Conservation (phyloP, 768 basidiomycete species). For the Pisolithus orientalis region DNA sequence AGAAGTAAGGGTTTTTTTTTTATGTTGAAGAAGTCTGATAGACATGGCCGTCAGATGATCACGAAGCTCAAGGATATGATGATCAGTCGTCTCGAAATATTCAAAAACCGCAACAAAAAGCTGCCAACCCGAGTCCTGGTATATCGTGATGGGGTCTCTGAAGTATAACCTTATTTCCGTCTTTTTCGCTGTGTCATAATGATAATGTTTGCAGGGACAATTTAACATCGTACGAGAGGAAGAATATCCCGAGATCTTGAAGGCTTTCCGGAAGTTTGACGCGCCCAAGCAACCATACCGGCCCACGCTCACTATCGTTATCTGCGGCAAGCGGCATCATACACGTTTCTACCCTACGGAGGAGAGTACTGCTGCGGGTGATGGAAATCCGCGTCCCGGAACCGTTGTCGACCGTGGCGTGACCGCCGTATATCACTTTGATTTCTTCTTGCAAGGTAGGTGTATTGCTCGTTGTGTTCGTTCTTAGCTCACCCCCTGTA, state of each 20-base stretch:
- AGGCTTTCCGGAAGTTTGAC: conserved; percentile 36
- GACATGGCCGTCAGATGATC: conserved; percentile 34
- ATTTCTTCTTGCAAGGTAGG: conserved; percentile 50
- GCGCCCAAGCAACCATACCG: conserved; percentile 32
- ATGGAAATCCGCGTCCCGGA: conserved; percentile 47
- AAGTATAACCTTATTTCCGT: conserved; percentile 35
- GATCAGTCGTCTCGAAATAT: conserved; percentile 38
- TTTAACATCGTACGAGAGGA: conserved; percentile 38
- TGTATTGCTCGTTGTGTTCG: background rate
- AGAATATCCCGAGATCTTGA: conserved; percentile 38
- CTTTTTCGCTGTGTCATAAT: conserved; percentile 7
- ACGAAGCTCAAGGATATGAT: conserved; percentile 45
- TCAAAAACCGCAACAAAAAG: conserved; percentile 25
- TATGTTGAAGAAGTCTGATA: background rate
- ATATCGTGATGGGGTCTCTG: conserved; percentile 75
- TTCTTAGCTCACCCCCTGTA: background rate
- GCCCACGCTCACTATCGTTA: conserved; percentile 45
- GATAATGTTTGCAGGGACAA: conserved; percentile 35
- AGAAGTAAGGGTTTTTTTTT: conserved; percentile 43
- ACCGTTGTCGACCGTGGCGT: conserved; percentile 52
- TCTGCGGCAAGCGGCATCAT: conserved; percentile 55
- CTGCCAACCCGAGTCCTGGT: conserved; percentile 45
- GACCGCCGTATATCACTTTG: conserved; percentile 48
- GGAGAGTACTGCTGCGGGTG: conserved; percentile 31
- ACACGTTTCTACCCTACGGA: conserved; percentile 53